Percentiles rank a stretch among this genome's conserved stretches.
Evolutionary conservation across 2,329 filamentous ascomycete genomes (phyloP).

Genomic region (Clonostachys sp.): DNA sequence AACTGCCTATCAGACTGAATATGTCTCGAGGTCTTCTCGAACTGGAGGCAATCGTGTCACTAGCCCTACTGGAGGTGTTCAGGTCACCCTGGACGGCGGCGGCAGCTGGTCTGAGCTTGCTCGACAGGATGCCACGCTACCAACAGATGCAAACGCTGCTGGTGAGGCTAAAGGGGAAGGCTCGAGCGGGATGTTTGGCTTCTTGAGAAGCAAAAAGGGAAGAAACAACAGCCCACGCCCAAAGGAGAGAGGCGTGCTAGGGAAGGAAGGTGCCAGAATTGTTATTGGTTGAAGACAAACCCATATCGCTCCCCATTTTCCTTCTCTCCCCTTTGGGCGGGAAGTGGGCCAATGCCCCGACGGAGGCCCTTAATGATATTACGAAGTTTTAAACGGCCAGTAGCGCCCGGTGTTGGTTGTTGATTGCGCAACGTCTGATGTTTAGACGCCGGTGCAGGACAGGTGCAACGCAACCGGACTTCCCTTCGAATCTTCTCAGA

Average conservation of each 20-base stretch:
- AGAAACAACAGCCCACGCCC: conserved; percentile 90
- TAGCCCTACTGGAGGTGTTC: conserved; percentile 78
- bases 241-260: conserved; percentile 86
- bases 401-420: too few relatives aligned
- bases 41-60: conserved; percentile 64
- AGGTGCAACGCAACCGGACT: too few relatives aligned
- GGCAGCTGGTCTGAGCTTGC: conserved; percentile 91
- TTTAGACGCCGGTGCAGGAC: too few relatives aligned
- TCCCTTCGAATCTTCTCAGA: too few relatives aligned
- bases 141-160: conserved; percentile 56
- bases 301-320: too few relatives aligned
- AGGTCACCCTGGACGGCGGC: conserved; percentile 84
- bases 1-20: conserved; percentile 37
- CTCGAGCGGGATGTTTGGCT: conserved; percentile 82
- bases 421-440: too few relatives aligned
- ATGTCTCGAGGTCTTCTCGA: conserved; percentile 39
- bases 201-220: conserved; percentile 85
- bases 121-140: conserved; percentile 73
- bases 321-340: too few relatives aligned
- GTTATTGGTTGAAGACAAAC: conserved; percentile 55
- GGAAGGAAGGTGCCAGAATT: conserved; percentile 88
- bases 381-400: too few relatives aligned
- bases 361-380: too few relatives aligned
- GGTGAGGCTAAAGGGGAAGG: conserved; percentile 48
- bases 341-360: too few relatives aligned